These are phyloP conservation scores for Kodamaea fukazawae DNA, from an alignment of 805 yeast genomes.

Conservation along the genomic window DNA sequence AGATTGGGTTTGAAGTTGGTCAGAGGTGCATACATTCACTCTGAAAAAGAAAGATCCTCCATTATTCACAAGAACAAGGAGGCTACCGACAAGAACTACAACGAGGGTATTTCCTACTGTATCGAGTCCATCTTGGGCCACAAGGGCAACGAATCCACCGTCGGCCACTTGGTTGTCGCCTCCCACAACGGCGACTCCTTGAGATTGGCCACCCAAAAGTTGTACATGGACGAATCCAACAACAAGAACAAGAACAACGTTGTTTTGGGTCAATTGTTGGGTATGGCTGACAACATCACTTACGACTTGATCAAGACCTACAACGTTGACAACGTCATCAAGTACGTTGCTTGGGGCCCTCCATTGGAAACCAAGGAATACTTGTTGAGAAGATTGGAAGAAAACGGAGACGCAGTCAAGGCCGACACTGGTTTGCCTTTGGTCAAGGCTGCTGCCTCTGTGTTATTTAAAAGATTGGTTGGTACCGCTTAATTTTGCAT, in stretches of 20 bases:
- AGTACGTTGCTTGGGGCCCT: constrained; percentile 98
- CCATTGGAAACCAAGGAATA: constrained; percentile 91
- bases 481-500: constrained; percentile 10
- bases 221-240: constrained; percentile 25
- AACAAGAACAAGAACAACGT: constrained; percentile 51
- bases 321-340: constrained; percentile 72
- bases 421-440: constrained; percentile 77
- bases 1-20: constrained; percentile 85
- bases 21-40: constrained; percentile 92
- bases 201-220: constrained; percentile 59
- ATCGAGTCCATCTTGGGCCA: constrained; percentile 55
- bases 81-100: constrained; percentile 77
- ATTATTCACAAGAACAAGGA: constrained; percentile 74
- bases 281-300: constrained; percentile 93
- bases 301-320: constrained; percentile 65
- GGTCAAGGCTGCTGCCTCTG: constrained; percentile 47
- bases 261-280: constrained; percentile 85
- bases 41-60: constrained; percentile 66
- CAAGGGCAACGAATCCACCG: constrained; percentile 31
- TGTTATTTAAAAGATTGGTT: constrained; percentile 22
- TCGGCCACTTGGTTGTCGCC: constrained; percentile 85
- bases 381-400: constrained; percentile 84
- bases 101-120: constrained; percentile 62
- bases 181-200: constrained; percentile 85
- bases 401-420: constrained; percentile 93